Evolutionary conservation across 2,329 filamentous ascomycete species (phyloP).

Genomic region (Phymatotrichopsis omnivora): DNA sequence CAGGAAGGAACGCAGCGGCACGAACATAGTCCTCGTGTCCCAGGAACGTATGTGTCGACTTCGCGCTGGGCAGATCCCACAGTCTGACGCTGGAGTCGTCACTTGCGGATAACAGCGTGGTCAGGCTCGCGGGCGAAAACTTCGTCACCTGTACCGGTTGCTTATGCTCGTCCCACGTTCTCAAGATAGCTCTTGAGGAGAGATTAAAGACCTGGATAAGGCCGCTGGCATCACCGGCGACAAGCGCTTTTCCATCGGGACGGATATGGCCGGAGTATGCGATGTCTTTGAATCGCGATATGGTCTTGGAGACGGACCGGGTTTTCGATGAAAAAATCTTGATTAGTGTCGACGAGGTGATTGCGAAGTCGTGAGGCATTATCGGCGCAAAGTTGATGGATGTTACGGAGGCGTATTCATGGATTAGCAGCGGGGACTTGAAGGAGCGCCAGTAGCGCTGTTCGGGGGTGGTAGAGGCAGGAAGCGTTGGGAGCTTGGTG

Average conservation of each 20-base stretch:
- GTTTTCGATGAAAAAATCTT: slow-evolving; percentile 91
- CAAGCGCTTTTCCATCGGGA: slow-evolving; percentile 75
- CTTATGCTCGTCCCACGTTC: slow-evolving; percentile 90
- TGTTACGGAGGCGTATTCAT: slow-evolving; percentile 82
- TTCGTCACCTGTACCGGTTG: slow-evolving; percentile 87
- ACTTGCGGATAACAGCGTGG: slow-evolving; percentile 74
- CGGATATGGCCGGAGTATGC: slow-evolving; percentile 83
- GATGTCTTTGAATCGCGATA: slow-evolving; percentile 85
- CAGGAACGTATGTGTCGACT: slow-evolving; percentile 64
- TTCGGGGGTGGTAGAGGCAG: slow-evolving; percentile 69
- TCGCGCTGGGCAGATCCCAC: slow-evolving; percentile 82
- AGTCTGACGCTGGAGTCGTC: slow-evolving; percentile 88
- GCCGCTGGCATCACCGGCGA: slow-evolving; percentile 84
- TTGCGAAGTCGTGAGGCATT: slow-evolving; percentile 62
- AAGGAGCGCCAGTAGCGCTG: slow-evolving; percentile 96
- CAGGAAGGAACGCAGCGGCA: slow-evolving; percentile 72
- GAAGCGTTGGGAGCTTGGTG: slow-evolving; percentile 73
- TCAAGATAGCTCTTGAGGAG: slow-evolving; percentile 76
- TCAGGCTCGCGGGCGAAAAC: slow-evolving; percentile 84
- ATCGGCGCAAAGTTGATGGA: slow-evolving; percentile 66
- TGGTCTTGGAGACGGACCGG: slow-evolving; percentile 83
- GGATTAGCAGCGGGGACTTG: slow-evolving; percentile 79
- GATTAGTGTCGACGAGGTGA: slow-evolving; percentile 86
- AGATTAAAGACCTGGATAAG: slow-evolving; percentile 94
- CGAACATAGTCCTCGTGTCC: slow-evolving; percentile 92